Evolutionary conservation across 179 eudicot species (phyloP).

Genomic region (Gypsophila paniculata): DNA sequence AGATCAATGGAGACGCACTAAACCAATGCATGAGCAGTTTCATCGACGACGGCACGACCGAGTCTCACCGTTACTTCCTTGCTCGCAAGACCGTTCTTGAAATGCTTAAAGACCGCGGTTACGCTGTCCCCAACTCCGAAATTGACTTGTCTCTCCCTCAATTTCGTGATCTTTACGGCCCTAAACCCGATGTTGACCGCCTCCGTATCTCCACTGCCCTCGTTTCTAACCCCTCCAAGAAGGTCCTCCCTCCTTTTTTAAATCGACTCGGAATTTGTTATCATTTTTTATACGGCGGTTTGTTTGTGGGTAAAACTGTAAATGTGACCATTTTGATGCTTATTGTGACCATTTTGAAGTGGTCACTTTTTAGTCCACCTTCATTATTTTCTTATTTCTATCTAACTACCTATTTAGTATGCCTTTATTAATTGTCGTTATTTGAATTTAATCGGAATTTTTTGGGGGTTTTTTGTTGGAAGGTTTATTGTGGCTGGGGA

Average conservation of each 20-base stretch:
- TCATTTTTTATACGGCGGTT: too few relatives aligned
- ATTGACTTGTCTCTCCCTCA: conserved; percentile 47
- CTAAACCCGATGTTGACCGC: conserved; percentile 54
- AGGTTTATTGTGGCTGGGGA: neutral
- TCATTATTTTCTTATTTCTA: too few relatives aligned
- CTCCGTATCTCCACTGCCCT: conserved; percentile 55
- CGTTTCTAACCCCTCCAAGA: conserved; percentile 47
- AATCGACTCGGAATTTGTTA: too few relatives aligned
- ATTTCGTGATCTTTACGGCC: conserved; percentile 53
- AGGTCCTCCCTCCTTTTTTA: conserved; percentile 34
- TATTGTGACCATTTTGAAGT: too few relatives aligned
- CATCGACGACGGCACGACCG: conserved; percentile 45
- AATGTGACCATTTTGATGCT: too few relatives aligned
- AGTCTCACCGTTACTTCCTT: conserved; percentile 54
- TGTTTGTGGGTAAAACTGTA: too few relatives aligned
- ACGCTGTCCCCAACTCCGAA: conserved; percentile 48
- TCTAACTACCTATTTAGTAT: too few relatives aligned
- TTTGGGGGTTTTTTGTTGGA: neutral
- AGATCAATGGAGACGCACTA: conserved; percentile 30
- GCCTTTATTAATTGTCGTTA: too few relatives aligned
- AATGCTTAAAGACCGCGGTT: conserved; percentile 67
- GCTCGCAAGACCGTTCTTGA: conserved; percentile 62
- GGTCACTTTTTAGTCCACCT: too few relatives aligned
- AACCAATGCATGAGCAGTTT: conserved; percentile 35
- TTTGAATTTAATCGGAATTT: neutral